Percentiles rank a stretch among this genome's conserved stretches.
These are phyloP conservation scores for Ophiostoma novo-ulmi DNA, from an alignment of 2,329 filamentous ascomycete species.

Conservation along the genomic window DNA sequence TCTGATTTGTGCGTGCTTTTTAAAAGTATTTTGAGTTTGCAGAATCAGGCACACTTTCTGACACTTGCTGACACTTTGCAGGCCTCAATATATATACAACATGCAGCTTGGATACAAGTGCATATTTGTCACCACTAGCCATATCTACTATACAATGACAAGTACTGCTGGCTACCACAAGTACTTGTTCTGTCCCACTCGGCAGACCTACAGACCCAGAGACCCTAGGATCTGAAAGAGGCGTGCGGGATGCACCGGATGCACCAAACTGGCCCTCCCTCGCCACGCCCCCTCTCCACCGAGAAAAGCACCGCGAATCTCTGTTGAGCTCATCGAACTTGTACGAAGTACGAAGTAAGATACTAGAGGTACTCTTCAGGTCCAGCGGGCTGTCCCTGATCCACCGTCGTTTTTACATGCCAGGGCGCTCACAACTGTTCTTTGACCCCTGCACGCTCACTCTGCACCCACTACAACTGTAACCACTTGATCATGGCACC, in stretches of 20 bases:
- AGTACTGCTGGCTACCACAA: neutral
- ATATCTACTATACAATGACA: neutral
- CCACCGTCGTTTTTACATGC: conserved; percentile 15
- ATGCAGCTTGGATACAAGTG: neutral
- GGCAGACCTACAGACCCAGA: neutral
- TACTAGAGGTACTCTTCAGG: neutral
- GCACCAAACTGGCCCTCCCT: neutral
- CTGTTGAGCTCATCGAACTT: neutral
- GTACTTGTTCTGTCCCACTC: neutral
- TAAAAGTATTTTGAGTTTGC: neutral
- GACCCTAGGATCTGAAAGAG: neutral
- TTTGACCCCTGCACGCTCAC: conserved; percentile 9
- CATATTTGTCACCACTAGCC: neutral
- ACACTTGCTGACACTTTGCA: neutral
- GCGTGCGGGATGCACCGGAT: conserved; percentile 6
- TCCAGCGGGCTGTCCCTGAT: conserved; percentile 11
- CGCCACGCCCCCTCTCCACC: conserved; percentile 9
- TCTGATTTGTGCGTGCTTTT: neutral
- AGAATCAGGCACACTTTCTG: neutral
- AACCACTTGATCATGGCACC: neutral
- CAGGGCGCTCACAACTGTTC: neutral
- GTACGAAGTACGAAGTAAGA: neutral
- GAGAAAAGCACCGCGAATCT: conserved; percentile 7
- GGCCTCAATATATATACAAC: neutral
- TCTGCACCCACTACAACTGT: conserved; percentile 9